Percentiles rank a stretch among this genome's conserved stretches.
Evolutionary conservation across 371 early-diverging fungal species (phyloP).

Genomic region (Mucor saturninus): DNA sequence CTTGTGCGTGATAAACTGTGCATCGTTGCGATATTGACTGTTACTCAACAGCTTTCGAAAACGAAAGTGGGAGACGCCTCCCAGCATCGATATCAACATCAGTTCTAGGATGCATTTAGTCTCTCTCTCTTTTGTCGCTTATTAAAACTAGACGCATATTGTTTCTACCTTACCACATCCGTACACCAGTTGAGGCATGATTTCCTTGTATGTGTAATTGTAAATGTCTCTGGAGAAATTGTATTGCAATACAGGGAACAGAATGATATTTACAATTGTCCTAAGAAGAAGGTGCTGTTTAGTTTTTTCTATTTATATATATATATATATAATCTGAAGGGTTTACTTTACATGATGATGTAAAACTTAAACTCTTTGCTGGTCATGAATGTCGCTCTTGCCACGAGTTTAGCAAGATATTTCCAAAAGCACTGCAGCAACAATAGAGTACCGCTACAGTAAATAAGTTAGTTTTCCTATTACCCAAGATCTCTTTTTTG

Average conservation of each 20-base stretch:
- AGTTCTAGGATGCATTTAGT: slow-evolving; percentile 24
- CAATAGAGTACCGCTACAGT: slow-evolving; percentile 46
- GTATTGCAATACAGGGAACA: slow-evolving; percentile 51
- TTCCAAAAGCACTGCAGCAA: slow-evolving; percentile 63
- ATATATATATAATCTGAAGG: neutral
- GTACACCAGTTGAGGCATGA: slow-evolving; percentile 54
- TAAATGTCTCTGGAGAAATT: slow-evolving; percentile 48
- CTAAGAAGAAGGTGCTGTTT: slow-evolving; percentile 13
- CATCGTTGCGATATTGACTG: slow-evolving; percentile 32
- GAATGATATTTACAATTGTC: slow-evolving; percentile 37
- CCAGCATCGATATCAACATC: slow-evolving; percentile 41
- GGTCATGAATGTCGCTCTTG: slow-evolving; percentile 52
- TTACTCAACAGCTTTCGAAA: slow-evolving; percentile 42
- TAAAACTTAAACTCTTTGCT: slow-evolving; percentile 56
- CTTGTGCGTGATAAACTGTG: slow-evolving; percentile 37
- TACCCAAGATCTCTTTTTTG: neutral
- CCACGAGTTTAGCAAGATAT: slow-evolving; percentile 55
- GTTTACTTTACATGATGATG: slow-evolving; percentile 41
- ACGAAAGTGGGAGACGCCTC: slow-evolving; percentile 50
- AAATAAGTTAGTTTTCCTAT: neutral
- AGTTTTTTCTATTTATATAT: neutral
- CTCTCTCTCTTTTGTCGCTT: too few species aligned
- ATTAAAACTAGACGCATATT: neutral
- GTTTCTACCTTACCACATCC: slow-evolving; percentile 35
- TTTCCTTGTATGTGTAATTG: slow-evolving; percentile 47